Evolutionary conservation across 2,329 filamentous ascomycete species (phyloP).

Genomic region (Ophiosphaerella narmari): DNA sequence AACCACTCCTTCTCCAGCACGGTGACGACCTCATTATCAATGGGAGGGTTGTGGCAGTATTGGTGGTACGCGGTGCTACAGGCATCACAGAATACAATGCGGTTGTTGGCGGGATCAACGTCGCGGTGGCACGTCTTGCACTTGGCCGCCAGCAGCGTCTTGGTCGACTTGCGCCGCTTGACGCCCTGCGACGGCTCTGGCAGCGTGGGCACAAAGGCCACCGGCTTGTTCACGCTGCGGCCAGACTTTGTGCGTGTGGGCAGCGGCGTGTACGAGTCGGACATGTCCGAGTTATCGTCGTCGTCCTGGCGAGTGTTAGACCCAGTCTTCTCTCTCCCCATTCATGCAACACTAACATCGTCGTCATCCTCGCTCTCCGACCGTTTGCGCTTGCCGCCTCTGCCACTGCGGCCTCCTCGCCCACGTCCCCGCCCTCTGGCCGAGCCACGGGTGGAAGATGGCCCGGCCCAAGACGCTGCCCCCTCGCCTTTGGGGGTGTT

Average conservation of each 20-base stretch:
- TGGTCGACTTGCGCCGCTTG: constrained; percentile 64
- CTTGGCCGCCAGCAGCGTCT: constrained; percentile 57
- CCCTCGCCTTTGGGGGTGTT: constrained; percentile 38
- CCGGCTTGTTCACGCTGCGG: constrained; percentile 70
- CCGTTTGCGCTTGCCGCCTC: constrained; percentile 47
- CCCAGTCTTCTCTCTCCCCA: constrained; percentile 2
- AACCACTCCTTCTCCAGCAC: constrained; percentile 73
- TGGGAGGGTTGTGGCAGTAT: constrained; percentile 76
- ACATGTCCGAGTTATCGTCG: constrained; percentile 46
- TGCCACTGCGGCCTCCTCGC: constrained; percentile 41
- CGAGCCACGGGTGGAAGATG: constrained; percentile 40
- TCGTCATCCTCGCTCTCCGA: constrained; percentile 43
- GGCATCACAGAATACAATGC: constrained; percentile 84
- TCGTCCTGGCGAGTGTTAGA: constrained; percentile 33
- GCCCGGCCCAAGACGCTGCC: constrained; percentile 24
- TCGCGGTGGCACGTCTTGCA: constrained; percentile 76
- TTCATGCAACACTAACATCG: constrained; percentile 33
- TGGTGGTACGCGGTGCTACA: constrained; percentile 83
- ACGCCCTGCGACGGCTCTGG: constrained; percentile 53
- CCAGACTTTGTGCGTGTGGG: constrained; percentile 76
- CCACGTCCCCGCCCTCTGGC: constrained; percentile 44
- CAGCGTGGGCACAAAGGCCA: constrained; percentile 64
- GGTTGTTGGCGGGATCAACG: constrained; percentile 72
- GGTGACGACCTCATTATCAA: constrained; percentile 70
- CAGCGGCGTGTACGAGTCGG: constrained; percentile 56